Base-by-base conservation (phyloP, 768 basidiomycete species). In the Hydnomerulius pinastri region DNA sequence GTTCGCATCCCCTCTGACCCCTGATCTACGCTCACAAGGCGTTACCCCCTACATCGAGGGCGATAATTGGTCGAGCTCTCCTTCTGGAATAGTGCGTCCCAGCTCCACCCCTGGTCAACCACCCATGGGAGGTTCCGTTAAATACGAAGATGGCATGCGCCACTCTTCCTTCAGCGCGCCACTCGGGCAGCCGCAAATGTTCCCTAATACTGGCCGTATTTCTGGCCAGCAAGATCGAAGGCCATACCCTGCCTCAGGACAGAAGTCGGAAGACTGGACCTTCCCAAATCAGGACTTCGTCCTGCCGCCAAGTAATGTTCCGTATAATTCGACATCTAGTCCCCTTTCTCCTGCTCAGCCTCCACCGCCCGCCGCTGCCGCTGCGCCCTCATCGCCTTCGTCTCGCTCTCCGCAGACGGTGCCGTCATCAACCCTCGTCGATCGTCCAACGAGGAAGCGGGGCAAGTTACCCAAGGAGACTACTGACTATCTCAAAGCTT, bases 391-490 rank as follows among this genome's bases (percentile, higher is more conserved):
- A 48, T 79, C 83, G 2, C 64, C 66, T 0, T 9, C 53, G 2
- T 74, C 79, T 0, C 82, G 80, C 41, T 78, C 83, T 1, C 79
- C 83, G 3, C 78, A 76, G 56, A 51, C 76, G 5, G 68, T 79
- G 21, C 71, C 81, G 9, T 69, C 73, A 24, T 82, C 85, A 8
- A 75, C 80, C 23, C 82, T 87, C 49, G 83, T 85, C 55, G 87
- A 90, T 57, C 85, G 87, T 17, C 87, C 87, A 12, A 83, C 81
- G 39, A 85, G 90, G 57, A 90, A 91, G 64, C 82, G 90, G 50
- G 90, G 90, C 51, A 92, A 93, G 71, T 80, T 93, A 9, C 90
- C 90, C 37, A 92, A 92, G 74, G 89, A 90, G 71, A 90, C 90
- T 30, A 92, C 90, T 27, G 90, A 93, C 71, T 90, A 83, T 62